phyloP scores from a whole-genome alignment of 208 protist genomes.

The Trypanosoma congolense region DNA sequence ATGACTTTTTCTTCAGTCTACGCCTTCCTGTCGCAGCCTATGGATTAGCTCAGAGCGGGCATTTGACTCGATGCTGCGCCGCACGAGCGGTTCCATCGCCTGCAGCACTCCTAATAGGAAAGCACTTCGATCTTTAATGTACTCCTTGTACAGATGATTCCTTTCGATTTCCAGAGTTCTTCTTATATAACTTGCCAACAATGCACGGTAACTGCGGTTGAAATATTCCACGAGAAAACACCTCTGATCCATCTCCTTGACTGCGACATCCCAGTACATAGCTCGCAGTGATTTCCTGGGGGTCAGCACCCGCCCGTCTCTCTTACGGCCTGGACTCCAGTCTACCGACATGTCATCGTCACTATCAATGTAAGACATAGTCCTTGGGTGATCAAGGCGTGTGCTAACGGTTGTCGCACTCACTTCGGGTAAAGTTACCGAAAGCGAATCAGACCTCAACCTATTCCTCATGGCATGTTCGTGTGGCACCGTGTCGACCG shows the following conservation, averaged over 20 bases:
- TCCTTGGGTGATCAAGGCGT: conserved; percentile 23
- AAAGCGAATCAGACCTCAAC: conserved; percentile 11
- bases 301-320: conserved; percentile 7
- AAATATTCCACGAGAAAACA: conserved; percentile 22
- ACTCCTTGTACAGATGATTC: conserved; percentile 25
- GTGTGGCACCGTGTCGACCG: conserved; percentile 6
- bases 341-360: conserved; percentile 46
- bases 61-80: conserved; percentile 11
- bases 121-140: conserved; percentile 25
- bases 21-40: conserved; percentile 12
- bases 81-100: conserved; percentile 14
- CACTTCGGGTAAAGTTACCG: conserved; percentile 46
- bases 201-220: conserved; percentile 11
- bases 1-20: too few species aligned
- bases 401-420: conserved; percentile 57
- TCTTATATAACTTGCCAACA: conserved; percentile 22
- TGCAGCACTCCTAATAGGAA: conserved; percentile 15
- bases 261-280: conserved; percentile 26
- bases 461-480: not conserved
- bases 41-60: conserved; percentile 4
- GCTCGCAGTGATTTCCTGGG: conserved; percentile 18
- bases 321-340: not conserved
- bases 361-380: conserved; percentile 46
- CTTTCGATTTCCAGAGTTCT: conserved; percentile 39
- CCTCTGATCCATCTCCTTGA: conserved; percentile 38